Evolutionary conservation across 129 eudicot species (phyloP).

Genomic region (Arctium minus): DNA sequence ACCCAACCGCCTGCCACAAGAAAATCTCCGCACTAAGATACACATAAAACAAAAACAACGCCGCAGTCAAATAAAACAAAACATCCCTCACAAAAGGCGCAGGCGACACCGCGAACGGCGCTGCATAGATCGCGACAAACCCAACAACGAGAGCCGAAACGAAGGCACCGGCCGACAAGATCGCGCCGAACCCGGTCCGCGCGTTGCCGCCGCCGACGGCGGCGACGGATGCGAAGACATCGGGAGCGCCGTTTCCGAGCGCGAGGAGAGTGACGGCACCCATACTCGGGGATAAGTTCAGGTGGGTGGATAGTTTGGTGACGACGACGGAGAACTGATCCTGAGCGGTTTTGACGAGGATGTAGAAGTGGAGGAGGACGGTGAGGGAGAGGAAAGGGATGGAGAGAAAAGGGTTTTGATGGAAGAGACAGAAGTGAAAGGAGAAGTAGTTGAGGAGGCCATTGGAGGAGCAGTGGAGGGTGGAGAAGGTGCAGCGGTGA

Average conservation of each 20-base stretch:
- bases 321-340: slow-evolving; percentile 66
- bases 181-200: slow-evolving; percentile 83
- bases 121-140: slow-evolving; percentile 77
- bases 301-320: slow-evolving; percentile 54
- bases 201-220: slow-evolving; percentile 75
- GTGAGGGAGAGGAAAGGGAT: slow-evolving; percentile 54
- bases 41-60: slow-evolving; percentile 66
- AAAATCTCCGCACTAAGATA: slow-evolving; percentile 82
- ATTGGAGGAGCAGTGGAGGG: slow-evolving; percentile 27
- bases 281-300: slow-evolving; percentile 61
- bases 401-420: slow-evolving; percentile 43
- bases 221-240: slow-evolving; percentile 83
- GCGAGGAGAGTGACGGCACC: slow-evolving; percentile 88
- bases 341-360: slow-evolving; percentile 75
- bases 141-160: slow-evolving; percentile 90
- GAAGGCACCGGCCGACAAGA: slow-evolving; percentile 81
- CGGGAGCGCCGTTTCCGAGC: slow-evolving; percentile 93
- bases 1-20: slow-evolving; percentile 91
- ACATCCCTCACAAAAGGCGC: slow-evolving; percentile 79
- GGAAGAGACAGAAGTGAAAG: slow-evolving; percentile 56
- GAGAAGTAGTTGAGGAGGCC: slow-evolving; percentile 67
- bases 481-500: slow-evolving; percentile 30
- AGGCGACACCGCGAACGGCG: slow-evolving; percentile 72
- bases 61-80: slow-evolving; percentile 71
- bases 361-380: slow-evolving; percentile 62